A percentile compares a stretch with the other conserved stretches of the same genome.
Evolutionary conservation across 2,329 filamentous ascomycete genomes (phyloP).

Genomic region (Basipetospora chlamydospora): DNA sequence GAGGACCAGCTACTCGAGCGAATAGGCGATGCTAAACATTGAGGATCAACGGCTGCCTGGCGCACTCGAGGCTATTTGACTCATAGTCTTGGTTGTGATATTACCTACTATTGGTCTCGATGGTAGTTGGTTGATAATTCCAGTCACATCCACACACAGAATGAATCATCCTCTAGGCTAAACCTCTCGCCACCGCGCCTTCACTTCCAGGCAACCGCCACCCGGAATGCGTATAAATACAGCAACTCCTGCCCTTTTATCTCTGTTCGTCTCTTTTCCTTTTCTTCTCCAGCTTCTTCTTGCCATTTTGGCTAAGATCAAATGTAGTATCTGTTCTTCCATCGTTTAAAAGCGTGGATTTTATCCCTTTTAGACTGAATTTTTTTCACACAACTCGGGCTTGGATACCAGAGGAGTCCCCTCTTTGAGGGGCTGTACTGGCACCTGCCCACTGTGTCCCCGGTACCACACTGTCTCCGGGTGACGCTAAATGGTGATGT

Average conservation of each 20-base stretch:
- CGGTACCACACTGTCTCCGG: conserved; percentile 11
- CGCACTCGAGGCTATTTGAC: too few species aligned
- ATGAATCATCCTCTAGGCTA: conserved; percentile 1
- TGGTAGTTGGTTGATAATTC: too few species aligned
- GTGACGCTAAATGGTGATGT: conserved; percentile 7
- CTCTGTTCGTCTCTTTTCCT: conserved; percentile 6
- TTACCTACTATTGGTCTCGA: too few species aligned
- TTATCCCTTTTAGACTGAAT: conserved; percentile 8
- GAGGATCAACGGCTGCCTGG: too few species aligned
- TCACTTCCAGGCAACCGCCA: background rate
- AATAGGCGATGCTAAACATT: too few species aligned
- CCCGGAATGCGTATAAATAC: background rate
- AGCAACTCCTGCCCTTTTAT: background rate
- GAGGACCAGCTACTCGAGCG: too few species aligned
- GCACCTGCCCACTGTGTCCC: conserved; percentile 9
- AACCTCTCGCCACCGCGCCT: background rate
- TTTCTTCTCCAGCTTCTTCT: conserved; percentile 10
- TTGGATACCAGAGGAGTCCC: conserved; percentile 3
- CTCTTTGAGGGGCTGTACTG: background rate
- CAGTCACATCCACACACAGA: too few species aligned
- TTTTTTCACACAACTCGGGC: conserved; percentile 10
- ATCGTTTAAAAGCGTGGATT: conserved; percentile 12
- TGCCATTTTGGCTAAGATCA: conserved; percentile 12
- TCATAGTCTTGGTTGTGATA: too few species aligned
- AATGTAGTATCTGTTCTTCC: conserved; percentile 17